Base-by-base conservation (phyloP, 495 filamentous ascomycete genomes). In the Tuber borchii region DNA sequence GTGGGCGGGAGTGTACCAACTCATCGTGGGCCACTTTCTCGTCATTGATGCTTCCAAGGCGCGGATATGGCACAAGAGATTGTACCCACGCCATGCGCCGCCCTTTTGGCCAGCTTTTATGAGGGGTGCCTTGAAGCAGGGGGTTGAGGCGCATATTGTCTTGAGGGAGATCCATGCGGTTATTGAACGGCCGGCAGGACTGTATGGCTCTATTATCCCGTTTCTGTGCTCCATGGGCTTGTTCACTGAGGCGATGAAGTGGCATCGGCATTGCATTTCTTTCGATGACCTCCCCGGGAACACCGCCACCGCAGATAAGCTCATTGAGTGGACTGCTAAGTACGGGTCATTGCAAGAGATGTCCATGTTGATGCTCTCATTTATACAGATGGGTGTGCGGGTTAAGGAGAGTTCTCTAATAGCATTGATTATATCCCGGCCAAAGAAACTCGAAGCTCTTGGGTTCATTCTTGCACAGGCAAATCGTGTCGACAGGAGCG, bases 211-310 rank as follows among this genome's bases (percentile, higher is more conserved):
- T 4, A 44, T 83, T n/a, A 76, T 83, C n/a, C 69, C 46, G 42
- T 26, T 75, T 7, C 72, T 83, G 22, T 82, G 78, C 42, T 56
- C 42, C 6, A 75, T 76, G 65, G 75, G 65, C 1, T 44, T 75
- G 70, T 73, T 76, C 19, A 20, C 51, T 2, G 78, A 83, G 42
- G 81, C 81, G 22, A 46, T 75, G 16, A 73, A 76, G 17, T 83
- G 81, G 81, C 78, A 83, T 72, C 72, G 74, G n/a, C 79, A 81
- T 70, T 77, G 77, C 22, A 34, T 81, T 12, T 74, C 71, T 43
- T 76, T 74, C 16, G 74, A 65, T 10, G 81, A 83, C 48, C 16
- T 72, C 20, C 81, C 81, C 2, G 69, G 65, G 31, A 71, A 76
- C 48, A 81, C 81, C 9, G 70, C 70, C 0, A 68, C 71, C 19